Conservation (phyloP, 2,329 filamentous ascomycete species). For the Thelonectria discophora region DNA sequence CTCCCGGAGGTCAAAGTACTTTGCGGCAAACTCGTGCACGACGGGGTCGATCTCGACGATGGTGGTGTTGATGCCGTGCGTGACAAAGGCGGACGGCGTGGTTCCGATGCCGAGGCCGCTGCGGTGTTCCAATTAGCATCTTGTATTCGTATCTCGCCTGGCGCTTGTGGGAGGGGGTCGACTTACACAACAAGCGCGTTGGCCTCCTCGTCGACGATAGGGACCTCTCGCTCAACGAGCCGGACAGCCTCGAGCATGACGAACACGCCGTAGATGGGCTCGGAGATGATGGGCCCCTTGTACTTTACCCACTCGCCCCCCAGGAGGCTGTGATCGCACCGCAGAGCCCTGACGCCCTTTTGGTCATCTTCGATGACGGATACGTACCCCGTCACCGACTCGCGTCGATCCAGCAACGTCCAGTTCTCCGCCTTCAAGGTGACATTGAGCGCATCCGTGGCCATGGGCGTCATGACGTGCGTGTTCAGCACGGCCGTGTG, state of each 20-base stretch:
- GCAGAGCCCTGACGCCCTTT: constrained; percentile 79
- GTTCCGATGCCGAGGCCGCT: constrained; percentile 94
- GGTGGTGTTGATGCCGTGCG: constrained; percentile 90
- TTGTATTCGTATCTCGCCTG: neutral
- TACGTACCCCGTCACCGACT: constrained; percentile 91
- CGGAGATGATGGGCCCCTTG: constrained; percentile 66
- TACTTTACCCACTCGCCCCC: constrained; percentile 86
- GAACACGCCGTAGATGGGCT: constrained; percentile 97
- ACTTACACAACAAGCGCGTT: constrained; percentile 86
- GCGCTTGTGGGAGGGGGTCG: neutral
- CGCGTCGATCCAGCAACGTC: constrained; percentile 79
- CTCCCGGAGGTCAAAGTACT: constrained; percentile 81
- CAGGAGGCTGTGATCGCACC: constrained; percentile 93
- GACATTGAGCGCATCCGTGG: constrained; percentile 70
- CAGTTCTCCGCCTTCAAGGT: constrained; percentile 73
- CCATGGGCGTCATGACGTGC: constrained; percentile 71
- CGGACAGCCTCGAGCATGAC: constrained; percentile 93
- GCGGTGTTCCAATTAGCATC: constrained; percentile 15
- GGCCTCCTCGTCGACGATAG: constrained; percentile 69
- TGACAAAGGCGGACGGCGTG: constrained; percentile 84
- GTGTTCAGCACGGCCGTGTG: constrained; percentile 78
- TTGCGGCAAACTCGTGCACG: constrained; percentile 82
- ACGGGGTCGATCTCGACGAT: constrained; percentile 94
- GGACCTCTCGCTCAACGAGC: constrained; percentile 70
- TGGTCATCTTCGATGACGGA: constrained; percentile 83